Evolutionary conservation across 2,329 filamentous ascomycete species (phyloP), one percentile per base, ranked within the genome.

Genomic region (Fusarium sp.): DNA sequence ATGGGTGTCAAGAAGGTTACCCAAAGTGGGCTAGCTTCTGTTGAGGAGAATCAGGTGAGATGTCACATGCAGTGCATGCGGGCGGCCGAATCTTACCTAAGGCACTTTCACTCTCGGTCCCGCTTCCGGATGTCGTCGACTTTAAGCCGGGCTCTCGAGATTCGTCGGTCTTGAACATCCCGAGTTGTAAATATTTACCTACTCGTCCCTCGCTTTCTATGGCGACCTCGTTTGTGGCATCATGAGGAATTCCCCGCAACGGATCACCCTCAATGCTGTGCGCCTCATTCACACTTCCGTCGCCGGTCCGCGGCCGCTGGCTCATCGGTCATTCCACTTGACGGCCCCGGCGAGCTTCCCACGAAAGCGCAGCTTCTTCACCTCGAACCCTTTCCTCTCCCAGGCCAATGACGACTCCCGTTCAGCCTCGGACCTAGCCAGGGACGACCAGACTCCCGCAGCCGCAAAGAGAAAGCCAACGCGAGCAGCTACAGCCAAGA

Each of bases 301-400:
- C 52, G 63, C 73, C 17, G 75, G 73, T 20, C 76, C 76, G 43
- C 75, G 79, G 25, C 79, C 80, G 33, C 73, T 77, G 33, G 78
- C 80, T 11, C 69, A 75, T 56, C 82, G 84, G 32, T 78, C 79
- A 65, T 87, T 90, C 71, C 87, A 89, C 81, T 81, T 86, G 69
- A 87, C 85, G 45, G 80, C 85, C 3, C 65, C 85, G 2, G 78
- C 82, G 10, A 79, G 80, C 58, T 75, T 86, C n/a, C 88, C 90
- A 12, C 87, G 88, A 66, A 90, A 88, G 73, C 88, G 89, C 69
- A 85, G 83, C 78, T 93, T 93, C 81, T 93, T 92, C 81, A 92
- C 91, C 14, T 92, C 91, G 27, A 92, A 90, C 76, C 85, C 89
- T 3, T 85, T 87, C 69, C 82, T 91, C 11, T 86, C 85, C 17